Percentiles rank a stretch among this genome's conserved stretches.
Evolutionary conservation across 2,329 filamentous ascomycete species (phyloP).

Genomic region (Ophiostoma himal-ulmi): DNA sequence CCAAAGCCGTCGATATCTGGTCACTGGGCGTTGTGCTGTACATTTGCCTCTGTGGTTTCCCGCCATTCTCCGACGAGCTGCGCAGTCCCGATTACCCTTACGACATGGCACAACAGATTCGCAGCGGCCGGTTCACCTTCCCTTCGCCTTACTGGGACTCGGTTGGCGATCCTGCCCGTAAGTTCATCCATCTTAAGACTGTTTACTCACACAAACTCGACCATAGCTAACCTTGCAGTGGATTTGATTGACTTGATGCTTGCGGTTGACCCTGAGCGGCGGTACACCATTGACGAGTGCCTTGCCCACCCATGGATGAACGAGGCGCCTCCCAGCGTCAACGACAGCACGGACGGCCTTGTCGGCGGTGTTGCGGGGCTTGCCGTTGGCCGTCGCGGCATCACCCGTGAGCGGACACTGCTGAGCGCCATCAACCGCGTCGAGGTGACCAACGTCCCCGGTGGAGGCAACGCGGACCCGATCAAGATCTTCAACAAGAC

Average conservation of each 20-base stretch:
- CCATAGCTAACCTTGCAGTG: slow-evolving; percentile 40
- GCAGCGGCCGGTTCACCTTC: slow-evolving; percentile 82
- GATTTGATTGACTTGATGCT: slow-evolving; percentile 95
- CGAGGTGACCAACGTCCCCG: slow-evolving; percentile 47
- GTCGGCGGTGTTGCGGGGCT: slow-evolving; percentile 78
- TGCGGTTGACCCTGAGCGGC: slow-evolving; percentile 73
- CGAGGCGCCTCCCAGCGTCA: slow-evolving; percentile 52
- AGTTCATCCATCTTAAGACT: slow-evolving; percentile 30
- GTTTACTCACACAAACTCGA: background rate
- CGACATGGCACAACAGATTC: slow-evolving; percentile 82
- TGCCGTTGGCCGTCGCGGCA: slow-evolving; percentile 76
- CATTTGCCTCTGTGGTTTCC: slow-evolving; percentile 94
- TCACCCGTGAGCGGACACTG: slow-evolving; percentile 76
- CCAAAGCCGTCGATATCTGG: slow-evolving; percentile 93
- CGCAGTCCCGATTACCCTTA: slow-evolving; percentile 77
- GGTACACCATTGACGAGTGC: slow-evolving; percentile 86
- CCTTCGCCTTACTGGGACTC: slow-evolving; percentile 94
- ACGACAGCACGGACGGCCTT: slow-evolving; percentile 87
- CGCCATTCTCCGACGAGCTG: slow-evolving; percentile 93
- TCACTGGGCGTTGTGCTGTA: slow-evolving; percentile 96
- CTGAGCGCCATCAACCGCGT: slow-evolving; percentile 77
- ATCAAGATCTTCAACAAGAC: slow-evolving; percentile 72
- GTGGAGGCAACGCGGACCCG: slow-evolving; percentile 50
- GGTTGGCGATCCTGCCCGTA: slow-evolving; percentile 72
- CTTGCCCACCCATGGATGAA: slow-evolving; percentile 87